These are phyloP conservation scores for Picocystis sp. DNA, from an alignment of 163 green algal species.

Conservation along the genomic window DNA sequence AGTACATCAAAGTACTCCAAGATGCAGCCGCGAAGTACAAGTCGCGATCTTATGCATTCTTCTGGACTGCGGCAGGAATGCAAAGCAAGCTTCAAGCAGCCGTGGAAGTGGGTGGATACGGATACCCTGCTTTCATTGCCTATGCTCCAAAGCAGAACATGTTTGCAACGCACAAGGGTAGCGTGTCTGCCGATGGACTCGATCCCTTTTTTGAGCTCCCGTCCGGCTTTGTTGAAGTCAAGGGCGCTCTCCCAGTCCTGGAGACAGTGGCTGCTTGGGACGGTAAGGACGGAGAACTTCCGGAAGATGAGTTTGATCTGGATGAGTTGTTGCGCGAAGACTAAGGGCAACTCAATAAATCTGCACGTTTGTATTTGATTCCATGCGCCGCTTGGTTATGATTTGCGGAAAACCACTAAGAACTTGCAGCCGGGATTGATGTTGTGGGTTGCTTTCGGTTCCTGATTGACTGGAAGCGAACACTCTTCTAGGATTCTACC, in stretches of 20 bases:
- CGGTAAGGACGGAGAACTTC: conserved; percentile 46
- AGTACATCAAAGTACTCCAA: conserved; percentile 39
- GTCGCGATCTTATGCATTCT: conserved; percentile 39
- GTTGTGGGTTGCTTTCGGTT: too few species aligned
- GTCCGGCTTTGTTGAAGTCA: conserved; percentile 6
- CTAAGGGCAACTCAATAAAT: too few species aligned
- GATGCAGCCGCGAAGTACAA: conserved; percentile 49
- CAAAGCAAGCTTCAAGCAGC: conserved; percentile 51
- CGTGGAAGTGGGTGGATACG: conserved; percentile 56
- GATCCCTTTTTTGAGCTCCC: conserved; percentile 1
- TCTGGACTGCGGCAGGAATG: conserved; percentile 52
- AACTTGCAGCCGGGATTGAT: too few species aligned
- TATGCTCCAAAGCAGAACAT: conserved; percentile 52
- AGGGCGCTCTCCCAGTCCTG: conserved; percentile 22
- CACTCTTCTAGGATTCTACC: too few species aligned
- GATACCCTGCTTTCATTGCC: conserved; percentile 61
- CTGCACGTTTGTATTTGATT: too few species aligned
- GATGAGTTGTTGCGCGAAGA: conserved; percentile 61
- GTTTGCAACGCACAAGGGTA: conserved; percentile 27
- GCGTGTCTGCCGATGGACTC: neutral
- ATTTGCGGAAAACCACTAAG: too few species aligned
- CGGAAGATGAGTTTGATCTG: conserved; percentile 61
- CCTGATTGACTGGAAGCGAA: too few species aligned
- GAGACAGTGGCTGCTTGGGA: conserved; percentile 40
- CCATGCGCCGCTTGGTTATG: too few species aligned